A percentile compares a stretch with the other conserved stretches of the same genome.
Conservation (phyloP, 371 early-diverging fungal genomes). For the Zychaea mexicana region DNA sequence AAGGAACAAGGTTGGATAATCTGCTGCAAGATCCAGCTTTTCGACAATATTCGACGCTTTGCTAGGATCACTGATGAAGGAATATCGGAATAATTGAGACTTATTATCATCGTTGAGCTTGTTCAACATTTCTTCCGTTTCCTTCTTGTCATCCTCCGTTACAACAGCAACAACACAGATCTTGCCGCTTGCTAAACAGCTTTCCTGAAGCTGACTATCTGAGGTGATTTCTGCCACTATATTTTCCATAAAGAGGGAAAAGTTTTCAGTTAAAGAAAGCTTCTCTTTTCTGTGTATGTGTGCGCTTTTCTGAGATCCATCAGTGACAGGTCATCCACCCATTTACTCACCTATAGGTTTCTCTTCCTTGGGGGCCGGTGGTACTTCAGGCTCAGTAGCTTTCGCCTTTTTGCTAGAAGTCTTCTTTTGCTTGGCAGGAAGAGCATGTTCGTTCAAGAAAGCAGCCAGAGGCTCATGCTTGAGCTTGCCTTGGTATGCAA, state of each 20-base stretch:
- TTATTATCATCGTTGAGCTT: conserved; percentile 39
- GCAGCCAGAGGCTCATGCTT: conserved; percentile 58
- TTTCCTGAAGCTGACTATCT: neutral
- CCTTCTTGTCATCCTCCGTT: conserved; percentile 58
- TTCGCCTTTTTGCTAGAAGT: conserved; percentile 10
- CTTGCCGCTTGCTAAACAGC: conserved; percentile 12
- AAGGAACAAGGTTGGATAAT: conserved; percentile 70
- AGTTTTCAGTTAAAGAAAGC: too few relatives aligned
- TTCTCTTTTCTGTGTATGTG: too few relatives aligned
- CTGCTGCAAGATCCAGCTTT: conserved; percentile 70
- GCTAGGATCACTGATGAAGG: conserved; percentile 74
- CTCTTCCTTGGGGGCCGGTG: neutral
- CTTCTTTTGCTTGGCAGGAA: conserved; percentile 24
- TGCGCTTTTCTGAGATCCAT: neutral
- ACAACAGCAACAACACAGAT: conserved; percentile 68
- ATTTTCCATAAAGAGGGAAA: too few relatives aligned
- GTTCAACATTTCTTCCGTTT: conserved; percentile 56
- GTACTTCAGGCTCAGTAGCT: neutral
- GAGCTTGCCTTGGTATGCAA: conserved; percentile 51
- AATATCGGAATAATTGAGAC: conserved; percentile 44
- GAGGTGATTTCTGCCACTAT: conserved; percentile 13
- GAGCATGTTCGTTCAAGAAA: conserved; percentile 62
- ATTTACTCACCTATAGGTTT: neutral
- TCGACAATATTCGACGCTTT: conserved; percentile 54
- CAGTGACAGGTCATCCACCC: neutral